These are phyloP conservation scores for Podospora appendiculata DNA, from an alignment of 495 filamentous ascomycete genomes.

Conservation along the genomic window DNA sequence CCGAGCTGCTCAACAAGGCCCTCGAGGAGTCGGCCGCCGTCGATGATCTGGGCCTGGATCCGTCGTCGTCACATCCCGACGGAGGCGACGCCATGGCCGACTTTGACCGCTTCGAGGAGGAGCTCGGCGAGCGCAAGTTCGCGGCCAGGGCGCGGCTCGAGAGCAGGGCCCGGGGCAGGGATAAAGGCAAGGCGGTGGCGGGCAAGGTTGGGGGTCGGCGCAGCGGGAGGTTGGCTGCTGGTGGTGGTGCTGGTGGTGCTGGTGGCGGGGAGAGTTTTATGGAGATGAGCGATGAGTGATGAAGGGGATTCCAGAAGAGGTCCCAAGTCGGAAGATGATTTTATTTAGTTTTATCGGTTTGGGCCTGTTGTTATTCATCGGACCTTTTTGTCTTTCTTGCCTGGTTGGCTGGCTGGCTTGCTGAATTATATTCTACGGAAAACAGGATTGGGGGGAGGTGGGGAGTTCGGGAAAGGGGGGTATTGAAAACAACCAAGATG, in stretches of 20 bases:
- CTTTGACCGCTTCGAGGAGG: constrained; percentile 25
- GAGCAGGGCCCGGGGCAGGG: not conserved
- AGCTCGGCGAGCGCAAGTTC: constrained; percentile 19
- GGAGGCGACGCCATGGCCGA: no score
- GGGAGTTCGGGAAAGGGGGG: no score
- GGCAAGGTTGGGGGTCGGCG: not conserved
- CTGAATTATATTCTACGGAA: no score
- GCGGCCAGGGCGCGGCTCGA: constrained; percentile 15
- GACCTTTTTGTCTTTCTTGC: not conserved
- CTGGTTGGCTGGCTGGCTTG: not conserved
- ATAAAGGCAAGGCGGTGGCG: constrained; percentile 18
- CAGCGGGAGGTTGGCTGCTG: not conserved
- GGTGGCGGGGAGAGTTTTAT: constrained; percentile 6
- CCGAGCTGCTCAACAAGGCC: constrained; percentile 65
- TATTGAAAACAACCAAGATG: no score
- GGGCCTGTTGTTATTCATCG: not conserved
- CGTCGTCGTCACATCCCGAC: no score
- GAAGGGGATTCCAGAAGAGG: not conserved
- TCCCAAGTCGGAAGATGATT: no score
- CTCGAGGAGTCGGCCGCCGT: constrained; percentile 57
- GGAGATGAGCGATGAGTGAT: constrained; percentile 20
- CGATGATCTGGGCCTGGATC: constrained; percentile 3
- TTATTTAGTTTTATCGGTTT: no score
- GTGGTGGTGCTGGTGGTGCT: not conserved
- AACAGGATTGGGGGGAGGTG: no score